Percentiles rank a stretch among this genome's conserved stretches.
Evolutionary conservation across 2,329 filamentous ascomycete species (phyloP).

Genomic region (Tolypocladium capitatum): DNA sequence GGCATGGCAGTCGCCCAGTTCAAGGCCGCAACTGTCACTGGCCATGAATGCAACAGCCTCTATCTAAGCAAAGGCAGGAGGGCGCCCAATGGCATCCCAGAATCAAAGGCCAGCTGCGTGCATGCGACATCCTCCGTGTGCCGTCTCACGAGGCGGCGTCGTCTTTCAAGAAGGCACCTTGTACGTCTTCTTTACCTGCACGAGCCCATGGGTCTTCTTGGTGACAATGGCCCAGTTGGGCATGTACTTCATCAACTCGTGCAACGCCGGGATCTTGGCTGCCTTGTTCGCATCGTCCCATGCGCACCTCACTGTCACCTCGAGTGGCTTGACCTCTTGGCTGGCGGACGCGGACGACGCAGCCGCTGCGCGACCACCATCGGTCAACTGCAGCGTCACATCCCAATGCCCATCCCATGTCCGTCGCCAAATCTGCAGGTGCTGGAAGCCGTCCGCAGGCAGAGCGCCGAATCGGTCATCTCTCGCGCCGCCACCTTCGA

Average conservation of each 20-base stretch:
- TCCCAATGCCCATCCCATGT: conserved; percentile 66
- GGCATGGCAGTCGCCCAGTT: no score
- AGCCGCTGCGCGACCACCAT: background rate
- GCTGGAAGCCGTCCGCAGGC: conserved; percentile 47
- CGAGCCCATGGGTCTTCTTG: conserved; percentile 65
- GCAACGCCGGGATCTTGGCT: conserved; percentile 66
- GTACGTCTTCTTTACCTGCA: conserved; percentile 66
- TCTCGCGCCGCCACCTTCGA: conserved; percentile 45
- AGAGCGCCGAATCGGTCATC: conserved; percentile 53
- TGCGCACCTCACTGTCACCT: conserved; percentile 59
- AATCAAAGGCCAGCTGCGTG: no score
- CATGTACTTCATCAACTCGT: conserved; percentile 63
- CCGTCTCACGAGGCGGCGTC: no score
- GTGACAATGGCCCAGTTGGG: conserved; percentile 69
- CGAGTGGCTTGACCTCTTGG: conserved; percentile 22
- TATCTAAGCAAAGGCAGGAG: no score
- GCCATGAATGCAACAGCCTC: no score
- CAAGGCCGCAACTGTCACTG: no score
- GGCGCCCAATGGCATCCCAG: no score
- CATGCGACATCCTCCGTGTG: no score
- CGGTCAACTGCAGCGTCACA: conserved; percentile 29
- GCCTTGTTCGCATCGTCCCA: conserved; percentile 75
- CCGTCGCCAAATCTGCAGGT: conserved; percentile 70
- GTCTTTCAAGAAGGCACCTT: conserved; percentile 25
- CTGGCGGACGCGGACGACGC: background rate